Percentiles rank a stretch among this genome's conserved stretches.
phyloP scores from a whole-genome alignment of 2,329 filamentous ascomycete genomes.

The Hymenoscyphus fraxineus region DNA sequence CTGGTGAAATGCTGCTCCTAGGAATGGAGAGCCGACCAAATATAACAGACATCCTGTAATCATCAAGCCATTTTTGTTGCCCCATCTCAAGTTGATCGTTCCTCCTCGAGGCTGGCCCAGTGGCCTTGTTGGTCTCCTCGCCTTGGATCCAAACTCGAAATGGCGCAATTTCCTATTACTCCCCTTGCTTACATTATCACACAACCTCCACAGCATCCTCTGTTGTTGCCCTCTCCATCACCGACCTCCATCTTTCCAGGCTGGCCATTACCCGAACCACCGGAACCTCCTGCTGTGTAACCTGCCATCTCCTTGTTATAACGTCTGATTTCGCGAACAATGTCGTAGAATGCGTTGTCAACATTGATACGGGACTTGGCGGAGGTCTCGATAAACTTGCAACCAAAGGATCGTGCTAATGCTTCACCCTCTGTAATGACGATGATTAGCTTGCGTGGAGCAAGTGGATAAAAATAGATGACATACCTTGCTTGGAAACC shows the following conservation, averaged over 20 bases:
- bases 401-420: conserved; percentile 81
- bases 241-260: conserved; percentile 72
- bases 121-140: neutral
- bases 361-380: conserved; percentile 98
- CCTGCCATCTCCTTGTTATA: conserved; percentile 98
- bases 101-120: neutral
- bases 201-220: conserved; percentile 81
- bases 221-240: conserved; percentile 54
- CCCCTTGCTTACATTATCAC: conserved; percentile 72
- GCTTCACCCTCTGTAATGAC: conserved; percentile 73
- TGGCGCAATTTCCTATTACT: neutral
- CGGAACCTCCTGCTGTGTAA: conserved; percentile 66
- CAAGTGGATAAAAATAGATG: neutral
- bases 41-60: neutral
- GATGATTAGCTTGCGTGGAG: conserved; percentile 1
- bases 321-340: conserved; percentile 93
- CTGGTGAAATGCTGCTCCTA: neutral
- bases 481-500: conserved; percentile 84
- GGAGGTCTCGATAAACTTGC: conserved; percentile 99
- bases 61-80: neutral
- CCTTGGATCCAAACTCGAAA: neutral
- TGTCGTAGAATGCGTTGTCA: conserved; percentile 97
- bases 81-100: neutral
- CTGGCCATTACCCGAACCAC: conserved; percentile 56
- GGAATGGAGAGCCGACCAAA: neutral